Base-by-base conservation (phyloP, 2,329 filamentous ascomycete genomes). In the Dactylellina cionopaga region DNA sequence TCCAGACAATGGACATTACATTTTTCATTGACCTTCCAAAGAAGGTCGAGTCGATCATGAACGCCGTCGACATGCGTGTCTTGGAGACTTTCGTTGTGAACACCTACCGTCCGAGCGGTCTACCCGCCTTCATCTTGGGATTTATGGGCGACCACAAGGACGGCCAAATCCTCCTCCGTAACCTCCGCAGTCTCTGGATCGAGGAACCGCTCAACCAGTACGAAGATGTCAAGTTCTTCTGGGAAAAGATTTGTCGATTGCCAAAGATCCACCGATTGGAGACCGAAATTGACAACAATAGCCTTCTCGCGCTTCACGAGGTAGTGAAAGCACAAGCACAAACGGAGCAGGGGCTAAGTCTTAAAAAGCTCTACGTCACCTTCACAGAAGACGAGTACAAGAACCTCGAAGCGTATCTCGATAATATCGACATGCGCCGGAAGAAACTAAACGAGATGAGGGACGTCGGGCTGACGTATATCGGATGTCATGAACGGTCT, bases 11-110 rank as follows among this genome's bases (percentile, higher is more conserved):
- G 58, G 66, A 71, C 27, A 71, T 71, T 19, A 71, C 66, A 1
- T 71, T 71, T 44, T 71, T 71, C 66, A 71, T 71, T 51, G 66
- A 71, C 9, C 58, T 71, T 4, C 66, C 66, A 10, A 71, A 71
- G 51, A 71, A 71, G 22, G 66, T 71, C 3, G 66, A 64, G 10
- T 37, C 66, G 29, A 71, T 71, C 59, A 56, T 46, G 41, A 56
- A 55, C n/a, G 66, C 66, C 31, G 58, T 71, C 17, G 66, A 71
- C 24, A 63, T 71, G 66, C 58, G 58, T 15, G 58, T 64, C 1
- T 19, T 71, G 17, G 66, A 71, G 33, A 58, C 43, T 4, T 64
- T 71, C 17, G 58, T 63, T 17, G 66, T 71, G 10, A 71, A 71
- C 43, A 71, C 66, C 1, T 71, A 71, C 19, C 66, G 66, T 17